phyloP scores from a whole-genome alignment of 2,329 filamentous ascomycete genomes.

The Pezicula carpinea region DNA sequence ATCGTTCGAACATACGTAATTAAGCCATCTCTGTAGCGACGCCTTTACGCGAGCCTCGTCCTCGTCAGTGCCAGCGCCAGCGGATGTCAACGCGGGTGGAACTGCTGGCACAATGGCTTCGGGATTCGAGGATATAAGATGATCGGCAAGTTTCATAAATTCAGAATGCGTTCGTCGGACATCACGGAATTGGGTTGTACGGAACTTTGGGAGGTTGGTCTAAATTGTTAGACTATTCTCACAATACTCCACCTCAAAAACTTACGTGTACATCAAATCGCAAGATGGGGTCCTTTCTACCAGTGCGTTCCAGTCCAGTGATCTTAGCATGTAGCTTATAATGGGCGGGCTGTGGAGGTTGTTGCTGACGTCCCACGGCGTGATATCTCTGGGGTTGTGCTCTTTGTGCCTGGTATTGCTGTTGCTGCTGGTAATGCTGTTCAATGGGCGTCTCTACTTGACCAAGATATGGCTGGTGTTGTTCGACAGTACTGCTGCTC shows the following conservation, averaged over 20 bases:
- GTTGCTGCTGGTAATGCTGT: constrained; percentile 26
- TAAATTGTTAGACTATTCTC: constrained; percentile 35
- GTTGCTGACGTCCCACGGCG: constrained; percentile 28
- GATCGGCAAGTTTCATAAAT: constrained; percentile 92
- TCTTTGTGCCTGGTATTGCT: constrained; percentile 27
- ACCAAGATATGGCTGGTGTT: constrained; percentile 27
- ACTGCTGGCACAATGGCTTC: constrained; percentile 93
- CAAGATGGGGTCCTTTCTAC: constrained; percentile 91
- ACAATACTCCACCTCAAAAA: constrained; percentile 5
- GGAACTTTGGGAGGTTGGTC: constrained; percentile 98
- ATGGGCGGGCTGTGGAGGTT: constrained; percentile 52
- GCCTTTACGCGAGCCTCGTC: constrained; percentile 87
- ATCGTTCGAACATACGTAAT: constrained; percentile 87
- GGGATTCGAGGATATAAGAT: constrained; percentile 95
- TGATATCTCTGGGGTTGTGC: constrained; percentile 31
- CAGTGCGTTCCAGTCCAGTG: constrained; percentile 84
- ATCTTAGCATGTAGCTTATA: constrained; percentile 93
- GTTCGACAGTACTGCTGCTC: constrained; percentile 18
- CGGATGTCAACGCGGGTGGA: constrained; percentile 88
- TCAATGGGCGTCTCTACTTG: constrained; percentile 6
- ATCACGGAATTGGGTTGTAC: constrained; percentile 97
- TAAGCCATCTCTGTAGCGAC: constrained; percentile 90
- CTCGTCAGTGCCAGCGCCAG: constrained; percentile 92
- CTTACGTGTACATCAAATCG: constrained; percentile 95
- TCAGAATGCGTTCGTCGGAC: constrained; percentile 93